Evolutionary conservation across 2,329 filamentous ascomycete species (phyloP), one percentile per base, ranked within the genome.

Genomic region (Penicillium aurantiogriseum): DNA sequence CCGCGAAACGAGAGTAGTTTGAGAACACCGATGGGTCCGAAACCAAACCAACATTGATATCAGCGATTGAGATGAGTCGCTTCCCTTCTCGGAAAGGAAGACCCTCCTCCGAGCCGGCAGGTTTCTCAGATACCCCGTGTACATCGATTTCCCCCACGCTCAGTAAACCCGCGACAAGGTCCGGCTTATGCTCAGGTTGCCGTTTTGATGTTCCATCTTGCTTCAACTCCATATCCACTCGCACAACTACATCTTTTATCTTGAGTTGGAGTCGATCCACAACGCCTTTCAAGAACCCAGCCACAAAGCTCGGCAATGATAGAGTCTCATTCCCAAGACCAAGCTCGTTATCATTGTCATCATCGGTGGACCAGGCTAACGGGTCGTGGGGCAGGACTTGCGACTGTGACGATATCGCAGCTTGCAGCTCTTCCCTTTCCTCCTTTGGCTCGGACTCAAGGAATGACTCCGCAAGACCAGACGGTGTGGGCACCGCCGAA

Each of bases 401-500:
- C 31, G 81, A 80, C 58, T 79, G 80, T 6, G 80, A 79, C 27
- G 79, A 76, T 36, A 87, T 73, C 29, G 81, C 82, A 35, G 84
- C 83, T 67, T 86, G 78, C 38, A 88, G 71, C 68, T 86, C 81
- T 54, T 79, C 78, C 56, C 80, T 81, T 66, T 87, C 83, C 57
- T 83, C 79, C 29, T 71, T 73, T 11, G 85, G 81, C 67, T 87
- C 84, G 3, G 83, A 76, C 55, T 82, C 71, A 17, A 87, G 74
- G 67, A 88, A 87, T 2, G 85, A 87, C 60, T 82, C 76, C 8
- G 85, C 84, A 43, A 88, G 74, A 59, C 85, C 82, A 56, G 84
- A 75, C 4, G 84, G 78, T 0, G 81, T 85, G 1, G 73, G 69
- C 7, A 62, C 51, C 6, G 58, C 51, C 8, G 63, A 57, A 19